Percentiles rank a stretch among this genome's conserved stretches.
Conservation (phyloP, 495 filamentous ascomycete genomes). For the Aspergillus heteromorphus region DNA sequence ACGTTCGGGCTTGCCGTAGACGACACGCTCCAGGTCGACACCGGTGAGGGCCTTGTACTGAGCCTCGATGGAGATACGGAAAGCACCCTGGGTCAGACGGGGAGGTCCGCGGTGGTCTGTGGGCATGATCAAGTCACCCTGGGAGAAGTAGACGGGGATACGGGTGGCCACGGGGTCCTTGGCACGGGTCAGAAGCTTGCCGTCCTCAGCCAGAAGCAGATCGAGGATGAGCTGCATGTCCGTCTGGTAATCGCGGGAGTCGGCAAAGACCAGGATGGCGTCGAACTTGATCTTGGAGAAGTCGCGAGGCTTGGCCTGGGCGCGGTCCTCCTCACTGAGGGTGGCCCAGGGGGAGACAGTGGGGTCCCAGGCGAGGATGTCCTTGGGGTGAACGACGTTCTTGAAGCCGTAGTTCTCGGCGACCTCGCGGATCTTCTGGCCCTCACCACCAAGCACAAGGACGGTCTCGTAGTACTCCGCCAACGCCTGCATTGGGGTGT, state of each 20-base stretch:
- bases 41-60: conserved; percentile 74
- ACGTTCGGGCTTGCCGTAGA: conserved; percentile 76
- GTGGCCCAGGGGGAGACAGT: conserved; percentile 76
- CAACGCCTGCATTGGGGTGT: conserved; percentile 91
- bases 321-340: conserved; percentile 62
- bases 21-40: conserved; percentile 71
- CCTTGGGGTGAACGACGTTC: conserved; percentile 81
- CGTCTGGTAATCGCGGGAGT: conserved; percentile 77
- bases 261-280: conserved; percentile 76
- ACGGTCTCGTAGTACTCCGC: conserved; percentile 76
- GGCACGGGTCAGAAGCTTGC: conserved; percentile 59
- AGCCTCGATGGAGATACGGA: conserved; percentile 72
- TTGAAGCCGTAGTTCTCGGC: conserved; percentile 86
- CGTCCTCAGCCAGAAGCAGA: conserved; percentile 68
- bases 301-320: conserved; percentile 61
- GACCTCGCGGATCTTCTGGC: conserved; percentile 79
- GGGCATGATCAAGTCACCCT: conserved; percentile 72
- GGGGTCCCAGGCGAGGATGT: conserved; percentile 81
- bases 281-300: conserved; percentile 70
- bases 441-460: conserved; percentile 81
- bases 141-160: conserved; percentile 73
- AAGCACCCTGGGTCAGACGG: conserved; percentile 69
- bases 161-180: conserved; percentile 61
- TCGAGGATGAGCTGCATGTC: conserved; percentile 85
- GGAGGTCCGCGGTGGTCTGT: conserved; percentile 65